Evolutionary conservation across 139 green algal genomes (phyloP).

Genomic region (Chlamydomonas asymmetrica): DNA sequence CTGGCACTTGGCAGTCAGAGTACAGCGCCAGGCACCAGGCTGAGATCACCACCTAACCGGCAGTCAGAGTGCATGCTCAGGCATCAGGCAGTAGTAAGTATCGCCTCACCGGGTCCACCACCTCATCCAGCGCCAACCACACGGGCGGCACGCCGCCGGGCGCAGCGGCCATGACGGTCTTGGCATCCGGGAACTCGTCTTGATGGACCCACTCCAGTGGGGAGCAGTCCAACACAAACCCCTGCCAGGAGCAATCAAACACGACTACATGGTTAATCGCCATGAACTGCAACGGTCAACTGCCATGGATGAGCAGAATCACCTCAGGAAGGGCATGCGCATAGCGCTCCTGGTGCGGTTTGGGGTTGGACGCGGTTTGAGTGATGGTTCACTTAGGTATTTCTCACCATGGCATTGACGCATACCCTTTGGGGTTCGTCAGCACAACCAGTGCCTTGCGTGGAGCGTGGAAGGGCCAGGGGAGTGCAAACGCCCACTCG

Average conservation of each 20-base stretch:
- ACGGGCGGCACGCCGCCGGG: conserved; percentile 43
- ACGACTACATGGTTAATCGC: too few relatives aligned
- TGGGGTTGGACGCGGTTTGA: too few relatives aligned
- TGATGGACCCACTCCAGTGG: conserved; percentile 62
- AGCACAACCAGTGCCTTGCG: neutral
- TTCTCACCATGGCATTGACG: too few relatives aligned
- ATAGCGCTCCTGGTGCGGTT: too few relatives aligned
- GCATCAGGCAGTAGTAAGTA: neutral
- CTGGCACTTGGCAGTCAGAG: too few relatives aligned
- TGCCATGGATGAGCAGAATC: too few relatives aligned
- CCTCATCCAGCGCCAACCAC: conserved; percentile 91
- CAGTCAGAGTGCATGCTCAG: neutral
- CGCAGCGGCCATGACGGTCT: neutral
- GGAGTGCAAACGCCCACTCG: neutral
- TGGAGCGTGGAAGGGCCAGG: neutral
- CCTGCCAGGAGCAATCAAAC: too few relatives aligned
- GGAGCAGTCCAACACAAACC: conserved; percentile 77
- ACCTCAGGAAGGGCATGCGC: too few relatives aligned
- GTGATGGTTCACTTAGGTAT: too few relatives aligned
- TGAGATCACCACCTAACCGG: neutral
- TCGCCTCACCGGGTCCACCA: conserved; percentile 73
- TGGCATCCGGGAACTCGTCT: conserved; percentile 51
- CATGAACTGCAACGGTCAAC: too few relatives aligned
- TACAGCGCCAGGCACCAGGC: too few relatives aligned
- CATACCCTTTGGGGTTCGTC: too few relatives aligned